Evolutionary conservation across 805 yeast genomes (phyloP), one percentile per base, ranked within the genome.

Genomic region (Debaryomyces castellii): DNA sequence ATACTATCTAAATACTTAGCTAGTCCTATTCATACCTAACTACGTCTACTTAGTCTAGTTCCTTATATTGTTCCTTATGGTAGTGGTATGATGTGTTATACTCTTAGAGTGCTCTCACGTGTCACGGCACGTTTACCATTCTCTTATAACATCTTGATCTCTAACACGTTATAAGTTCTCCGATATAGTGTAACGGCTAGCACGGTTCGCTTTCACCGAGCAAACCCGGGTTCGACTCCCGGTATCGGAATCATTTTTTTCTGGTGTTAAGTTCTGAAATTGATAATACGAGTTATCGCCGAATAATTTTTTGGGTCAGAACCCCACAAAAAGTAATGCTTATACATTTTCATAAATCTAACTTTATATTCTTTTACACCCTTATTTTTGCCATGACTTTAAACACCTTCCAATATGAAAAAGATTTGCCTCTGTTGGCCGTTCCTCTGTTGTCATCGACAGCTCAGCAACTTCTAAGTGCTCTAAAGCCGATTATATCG

Each of bases 161-260:
- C 33, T 30, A 6, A 30, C 33, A 30, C 16, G 4, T 14, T 30
- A 30, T 14, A 12, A 39, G 14, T 10, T 40, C 35, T 71, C 76
- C 76, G 76, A 70, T 71, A 66, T 72, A 68, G 77, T 72, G 77
- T 72, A 72, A 70, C 75, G 77, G 77, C 71, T 72, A 72, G 69
- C 77, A 72, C 77, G 73, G 77, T 71, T 71, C 75, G 73, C 77
- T 71, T 68, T 71, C 76, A 71, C 77, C 73, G 76, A 70, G 76
- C 76, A 71, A 59, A 71, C 77, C 77, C 85, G 87, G 87, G 87
- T 82, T 82, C 87, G 86, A 82, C 86, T 81, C 87, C 87, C 87
- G 85, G 88, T 76, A 81, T 80, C 86, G 87, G 87, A 82, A 77
- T 32, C 32, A 41, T 39, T n/a, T 43, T 23, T 32, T 39, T 27